Conservation (phyloP, 129 eudicot species). For the Silybum marianum region DNA sequence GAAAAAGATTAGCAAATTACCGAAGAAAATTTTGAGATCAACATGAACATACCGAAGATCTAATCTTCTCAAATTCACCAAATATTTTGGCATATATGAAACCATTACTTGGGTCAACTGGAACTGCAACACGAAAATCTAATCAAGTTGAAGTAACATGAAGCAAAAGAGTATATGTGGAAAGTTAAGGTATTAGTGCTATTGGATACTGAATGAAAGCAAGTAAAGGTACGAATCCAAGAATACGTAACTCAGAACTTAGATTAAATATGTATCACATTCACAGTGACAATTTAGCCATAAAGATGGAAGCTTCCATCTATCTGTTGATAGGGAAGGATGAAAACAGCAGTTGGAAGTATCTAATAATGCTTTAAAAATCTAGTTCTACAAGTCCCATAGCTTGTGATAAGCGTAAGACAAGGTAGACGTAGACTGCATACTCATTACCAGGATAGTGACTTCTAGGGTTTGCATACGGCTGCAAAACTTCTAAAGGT, state of each 20-base stretch:
- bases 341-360: slow-evolving; percentile 4
- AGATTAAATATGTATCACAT: slow-evolving; percentile 7
- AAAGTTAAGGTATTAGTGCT: slow-evolving; percentile 7
- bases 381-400: slow-evolving; percentile 1
- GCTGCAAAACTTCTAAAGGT: slow-evolving; percentile 75
- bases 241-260: neutral
- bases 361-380: neutral
- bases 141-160: slow-evolving; percentile 14
- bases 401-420: neutral
- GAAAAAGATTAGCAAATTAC: slow-evolving; percentile 13
- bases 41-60: slow-evolving; percentile 67
- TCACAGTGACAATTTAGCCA: slow-evolving; percentile 1
- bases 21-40: neutral
- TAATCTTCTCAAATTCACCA: slow-evolving; percentile 94
- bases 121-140: slow-evolving; percentile 59
- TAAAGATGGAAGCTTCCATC: neutral
- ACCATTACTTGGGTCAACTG: slow-evolving; percentile 63
- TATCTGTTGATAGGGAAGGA: neutral
- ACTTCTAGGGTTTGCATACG: slow-evolving; percentile 82
- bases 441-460: slow-evolving; percentile 64
- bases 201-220: slow-evolving; percentile 1
- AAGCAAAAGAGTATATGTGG: neutral
- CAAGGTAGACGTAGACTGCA: slow-evolving; percentile 14
- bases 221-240: slow-evolving; percentile 23
- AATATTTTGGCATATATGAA: slow-evolving; percentile 85